Percentiles rank a stretch among this genome's conserved stretches.
Conservation (phyloP, 2,329 filamentous ascomycete genomes). For the Fusarium sp. region DNA sequence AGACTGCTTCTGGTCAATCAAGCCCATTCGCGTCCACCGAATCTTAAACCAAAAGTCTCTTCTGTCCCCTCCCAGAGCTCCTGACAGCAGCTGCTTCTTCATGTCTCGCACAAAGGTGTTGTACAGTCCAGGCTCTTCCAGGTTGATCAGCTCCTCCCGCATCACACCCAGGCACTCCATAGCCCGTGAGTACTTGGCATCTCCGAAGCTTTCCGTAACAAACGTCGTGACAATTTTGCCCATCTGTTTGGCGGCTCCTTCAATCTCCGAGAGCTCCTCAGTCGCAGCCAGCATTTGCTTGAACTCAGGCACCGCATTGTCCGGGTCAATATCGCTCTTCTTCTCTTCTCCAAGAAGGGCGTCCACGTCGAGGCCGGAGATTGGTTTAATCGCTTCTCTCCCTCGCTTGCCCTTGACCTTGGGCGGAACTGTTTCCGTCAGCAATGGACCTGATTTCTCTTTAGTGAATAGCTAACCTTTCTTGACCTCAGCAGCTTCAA, state of each 20-base stretch:
- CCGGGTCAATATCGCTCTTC: constrained; percentile 63
- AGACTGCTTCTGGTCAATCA: constrained; percentile 77
- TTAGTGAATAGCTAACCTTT: constrained; percentile 69
- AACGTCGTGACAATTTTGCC: constrained; percentile 77
- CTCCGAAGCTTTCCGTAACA: constrained; percentile 81
- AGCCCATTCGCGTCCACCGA: constrained; percentile 76
- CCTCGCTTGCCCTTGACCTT: constrained; percentile 83
- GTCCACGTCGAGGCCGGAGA: constrained; percentile 91
- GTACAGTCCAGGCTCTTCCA: constrained; percentile 83
- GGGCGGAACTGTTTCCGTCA: constrained; percentile 74
- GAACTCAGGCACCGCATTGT: constrained; percentile 92
- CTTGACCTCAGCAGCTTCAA: constrained; percentile 83
- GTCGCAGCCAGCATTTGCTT: constrained; percentile 80
- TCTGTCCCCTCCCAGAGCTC: constrained; percentile 82
- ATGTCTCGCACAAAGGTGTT: constrained; percentile 81
- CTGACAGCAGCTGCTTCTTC: constrained; percentile 80
- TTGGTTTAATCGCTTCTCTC: constrained; percentile 81
- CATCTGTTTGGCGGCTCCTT: constrained; percentile 82
- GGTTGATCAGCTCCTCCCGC: constrained; percentile 81
- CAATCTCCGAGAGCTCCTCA: constrained; percentile 73
- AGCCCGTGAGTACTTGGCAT: constrained; percentile 80
- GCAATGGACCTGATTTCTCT: neutral
- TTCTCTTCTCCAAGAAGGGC: constrained; percentile 77
- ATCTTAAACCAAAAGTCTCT: constrained; percentile 88
- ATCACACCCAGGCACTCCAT: constrained; percentile 84